Conservation (phyloP, 176 grass and related monocot species). For the Dactylis glomerata region DNA sequence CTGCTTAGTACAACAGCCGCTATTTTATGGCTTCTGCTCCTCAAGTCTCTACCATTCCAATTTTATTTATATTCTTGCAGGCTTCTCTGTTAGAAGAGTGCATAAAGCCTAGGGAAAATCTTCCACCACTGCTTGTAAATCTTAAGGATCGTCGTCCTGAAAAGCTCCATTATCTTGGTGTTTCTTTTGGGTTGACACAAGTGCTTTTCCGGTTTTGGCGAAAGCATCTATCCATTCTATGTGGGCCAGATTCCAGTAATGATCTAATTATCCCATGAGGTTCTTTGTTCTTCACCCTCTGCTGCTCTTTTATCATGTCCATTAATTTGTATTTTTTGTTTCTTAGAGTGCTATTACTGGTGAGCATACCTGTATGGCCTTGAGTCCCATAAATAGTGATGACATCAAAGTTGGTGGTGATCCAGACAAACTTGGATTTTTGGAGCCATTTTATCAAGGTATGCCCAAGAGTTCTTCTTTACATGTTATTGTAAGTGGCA, state of each 20-base stretch:
- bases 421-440: conserved; percentile 61
- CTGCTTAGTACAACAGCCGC: too few relatives aligned
- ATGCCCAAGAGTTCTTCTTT: neutral
- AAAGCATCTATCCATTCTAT: conserved; percentile 94
- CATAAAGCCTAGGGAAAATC: conserved; percentile 71
- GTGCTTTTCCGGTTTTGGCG: conserved; percentile 94
- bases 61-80: conserved; percentile 45
- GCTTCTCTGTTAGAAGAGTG: conserved; percentile 86
- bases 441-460: conserved; percentile 93
- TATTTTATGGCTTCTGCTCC: neutral
- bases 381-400: conserved; percentile 80
- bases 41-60: neutral
- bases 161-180: conserved; percentile 89
- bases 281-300: conserved; percentile 27
- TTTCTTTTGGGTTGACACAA: conserved; percentile 89
- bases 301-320: neutral
- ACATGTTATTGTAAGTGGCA: neutral
- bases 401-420: conserved; percentile 46
- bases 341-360: conserved; percentile 92
- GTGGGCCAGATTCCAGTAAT: conserved; percentile 86
- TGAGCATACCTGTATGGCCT: conserved; percentile 91
- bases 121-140: conserved; percentile 84
- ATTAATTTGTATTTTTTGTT: conserved; percentile 25
- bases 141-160: conserved; percentile 58
- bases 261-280: conserved; percentile 19